Evolutionary conservation across 2,329 filamentous ascomycete species (phyloP).

Genomic region (Neofusicoccum umdonicola): DNA sequence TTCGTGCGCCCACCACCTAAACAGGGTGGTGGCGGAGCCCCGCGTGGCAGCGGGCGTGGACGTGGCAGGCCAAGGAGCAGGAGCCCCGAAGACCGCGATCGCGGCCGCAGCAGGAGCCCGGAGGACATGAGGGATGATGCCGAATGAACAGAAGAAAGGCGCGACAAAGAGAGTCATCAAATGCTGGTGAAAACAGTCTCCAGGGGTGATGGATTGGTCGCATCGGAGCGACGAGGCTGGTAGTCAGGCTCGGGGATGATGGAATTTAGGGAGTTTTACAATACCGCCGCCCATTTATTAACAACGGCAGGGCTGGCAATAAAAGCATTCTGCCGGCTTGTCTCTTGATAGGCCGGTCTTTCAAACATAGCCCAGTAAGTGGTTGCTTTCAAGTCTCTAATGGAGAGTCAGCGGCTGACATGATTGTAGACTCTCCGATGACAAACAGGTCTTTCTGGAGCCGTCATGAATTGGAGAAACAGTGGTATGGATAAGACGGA

Average conservation of each 20-base stretch:
- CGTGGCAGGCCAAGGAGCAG: constrained; percentile 40
- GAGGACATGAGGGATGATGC: constrained; percentile 15
- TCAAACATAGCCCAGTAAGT: not conserved
- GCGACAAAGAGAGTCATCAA: not conserved
- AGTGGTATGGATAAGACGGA: not conserved
- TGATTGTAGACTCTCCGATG: not conserved
- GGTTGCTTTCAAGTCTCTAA: not conserved
- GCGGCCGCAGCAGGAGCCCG: constrained; percentile 23
- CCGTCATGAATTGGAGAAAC: too few relatives aligned
- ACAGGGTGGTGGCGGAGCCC: constrained; percentile 31
- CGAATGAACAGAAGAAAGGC: not conserved
- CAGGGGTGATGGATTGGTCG: not conserved
- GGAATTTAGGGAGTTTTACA: not conserved
- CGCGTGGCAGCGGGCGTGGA: constrained; percentile 22
- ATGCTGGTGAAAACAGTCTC: not conserved
- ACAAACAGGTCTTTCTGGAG: too few relatives aligned
- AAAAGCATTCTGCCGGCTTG: constrained; percentile 15
- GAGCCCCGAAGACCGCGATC: constrained; percentile 40
- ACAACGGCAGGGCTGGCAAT: not conserved
- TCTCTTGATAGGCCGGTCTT: constrained; percentile 1
- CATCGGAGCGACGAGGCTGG: not conserved
- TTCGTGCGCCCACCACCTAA: constrained; percentile 73
- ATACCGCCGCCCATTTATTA: not conserved
- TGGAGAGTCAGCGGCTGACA: not conserved
- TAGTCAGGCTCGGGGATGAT: not conserved